Conservation (phyloP, 202 grass and related monocot genomes). For the Alloteropsis angusta region DNA sequence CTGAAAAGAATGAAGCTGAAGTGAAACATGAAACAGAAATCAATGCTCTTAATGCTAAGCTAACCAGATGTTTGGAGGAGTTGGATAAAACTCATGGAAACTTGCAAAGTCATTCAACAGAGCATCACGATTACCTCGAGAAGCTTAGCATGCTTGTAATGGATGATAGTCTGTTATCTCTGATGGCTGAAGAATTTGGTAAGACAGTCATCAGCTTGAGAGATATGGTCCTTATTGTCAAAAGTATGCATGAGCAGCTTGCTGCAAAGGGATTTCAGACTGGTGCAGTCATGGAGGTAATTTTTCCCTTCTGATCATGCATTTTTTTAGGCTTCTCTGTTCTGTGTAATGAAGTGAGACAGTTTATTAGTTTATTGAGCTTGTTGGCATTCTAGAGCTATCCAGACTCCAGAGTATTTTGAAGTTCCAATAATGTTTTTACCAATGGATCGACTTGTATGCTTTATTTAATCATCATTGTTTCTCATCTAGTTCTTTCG, state of each 20-base stretch:
- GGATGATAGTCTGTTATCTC: slow-evolving; percentile 46
- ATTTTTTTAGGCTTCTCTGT: slow-evolving; percentile 4
- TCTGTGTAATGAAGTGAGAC: neutral
- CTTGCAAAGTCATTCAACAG: slow-evolving; percentile 54
- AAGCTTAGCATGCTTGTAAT: slow-evolving; percentile 51
- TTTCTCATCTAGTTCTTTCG: slow-evolving; percentile 5
- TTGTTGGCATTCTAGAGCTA: neutral
- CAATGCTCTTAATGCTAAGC: slow-evolving; percentile 47
- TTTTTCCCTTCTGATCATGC: neutral
- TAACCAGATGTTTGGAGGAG: slow-evolving; percentile 59
- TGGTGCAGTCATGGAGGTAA: slow-evolving; percentile 66
- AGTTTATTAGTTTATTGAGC: slow-evolving; percentile 17
- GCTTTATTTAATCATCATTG: neutral
- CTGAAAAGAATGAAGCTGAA: slow-evolving; percentile 62
- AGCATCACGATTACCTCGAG: slow-evolving; percentile 57
- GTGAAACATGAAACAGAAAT: slow-evolving; percentile 49
- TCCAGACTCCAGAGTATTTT: neutral
- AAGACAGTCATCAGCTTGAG: slow-evolving; percentile 56
- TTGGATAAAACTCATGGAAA: slow-evolving; percentile 47
- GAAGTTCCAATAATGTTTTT: neutral
- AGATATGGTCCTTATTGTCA: slow-evolving; percentile 61
- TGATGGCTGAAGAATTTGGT: slow-evolving; percentile 66
- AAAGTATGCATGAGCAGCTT: slow-evolving; percentile 73
- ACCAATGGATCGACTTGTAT: slow-evolving; percentile 5
- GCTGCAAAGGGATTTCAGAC: slow-evolving; percentile 47